Percentiles rank a stretch among this genome's conserved stretches.
phyloP scores from a whole-genome alignment of 306 rosid species.

The Pyrus communis region DNA sequence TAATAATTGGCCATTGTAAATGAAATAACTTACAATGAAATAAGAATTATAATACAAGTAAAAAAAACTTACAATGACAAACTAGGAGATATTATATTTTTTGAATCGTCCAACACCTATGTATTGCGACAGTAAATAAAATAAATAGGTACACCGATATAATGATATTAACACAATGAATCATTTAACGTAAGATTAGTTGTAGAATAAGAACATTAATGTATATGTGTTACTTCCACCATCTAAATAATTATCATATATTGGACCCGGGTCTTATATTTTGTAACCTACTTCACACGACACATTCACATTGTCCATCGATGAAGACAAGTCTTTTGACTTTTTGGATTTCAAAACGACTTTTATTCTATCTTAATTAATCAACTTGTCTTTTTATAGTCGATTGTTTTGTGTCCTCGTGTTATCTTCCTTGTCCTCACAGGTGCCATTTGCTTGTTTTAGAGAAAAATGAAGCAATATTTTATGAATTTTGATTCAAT shows the following conservation, averaged over 20 bases:
- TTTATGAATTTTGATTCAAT: too few species aligned
- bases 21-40: neutral
- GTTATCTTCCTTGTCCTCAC: neutral
- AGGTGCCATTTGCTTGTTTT: neutral
- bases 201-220: too few species aligned
- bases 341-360: neutral
- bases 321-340: neutral
- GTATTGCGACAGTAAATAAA: too few species aligned
- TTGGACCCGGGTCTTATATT: neutral
- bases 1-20: neutral
- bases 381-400: neutral
- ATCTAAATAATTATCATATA: neutral
- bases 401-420: neutral
- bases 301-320: neutral
- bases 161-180: neutral
- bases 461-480: too few species aligned
- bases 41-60: neutral
- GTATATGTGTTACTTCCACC: too few species aligned
- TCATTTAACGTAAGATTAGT: too few species aligned
- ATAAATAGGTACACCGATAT: too few species aligned
- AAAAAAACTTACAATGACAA: neutral
- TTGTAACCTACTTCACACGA: neutral
- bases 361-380: neutral
- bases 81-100: neutral
- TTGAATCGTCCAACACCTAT: neutral